Evolutionary conservation across 805 yeast genomes (phyloP), one percentile per base, ranked within the genome.

Genomic region (Zygoascus tannicola): DNA sequence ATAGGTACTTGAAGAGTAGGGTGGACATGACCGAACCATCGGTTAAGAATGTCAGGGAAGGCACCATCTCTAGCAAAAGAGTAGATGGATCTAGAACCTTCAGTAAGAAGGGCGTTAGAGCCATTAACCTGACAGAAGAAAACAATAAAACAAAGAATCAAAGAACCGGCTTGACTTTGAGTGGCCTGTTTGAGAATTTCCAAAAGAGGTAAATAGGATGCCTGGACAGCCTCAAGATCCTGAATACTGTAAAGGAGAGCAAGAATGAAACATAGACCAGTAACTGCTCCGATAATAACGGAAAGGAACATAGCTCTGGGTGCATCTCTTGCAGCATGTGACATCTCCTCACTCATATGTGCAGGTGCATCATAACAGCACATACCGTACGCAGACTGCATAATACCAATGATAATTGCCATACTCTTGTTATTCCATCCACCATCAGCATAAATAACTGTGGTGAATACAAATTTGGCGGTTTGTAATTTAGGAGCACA

Each of bases 31-130:
- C 42, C 23, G 26, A 45, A 20, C 22, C 30, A 45, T 20, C 39
- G 10, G 38, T 36, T 43, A 21, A 45, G 32, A 7, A 15, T 26
- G 22, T 19, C 32, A 1, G 94, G 94, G 36, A 85, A 62, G 0
- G 87, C 94, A 32, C 80, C 84, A 59, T 85, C 94, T 64, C 94
- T 73, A 42, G 90, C 85, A 64, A 85, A 78, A 21, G 85, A 81
- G 58, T 75, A 84, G 0, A 86, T 83, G n/a, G 81, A 74, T 70
- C 94, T n/a, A 7, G 81, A 76, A 71, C 39, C 70, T 56, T 49
- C 58, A 16, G 54, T 45, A 28, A 46, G 21, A 35, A 48, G 34
- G 12, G 47, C 43, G 35, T 39, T 48, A 15, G 46, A 35, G 14
- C 49, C 57, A 35, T 43, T 41, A 37, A 51, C 39, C 38, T 48